Conservation (phyloP, 2,329 filamentous ascomycete species). For the Penicillium sclerotigenum region DNA sequence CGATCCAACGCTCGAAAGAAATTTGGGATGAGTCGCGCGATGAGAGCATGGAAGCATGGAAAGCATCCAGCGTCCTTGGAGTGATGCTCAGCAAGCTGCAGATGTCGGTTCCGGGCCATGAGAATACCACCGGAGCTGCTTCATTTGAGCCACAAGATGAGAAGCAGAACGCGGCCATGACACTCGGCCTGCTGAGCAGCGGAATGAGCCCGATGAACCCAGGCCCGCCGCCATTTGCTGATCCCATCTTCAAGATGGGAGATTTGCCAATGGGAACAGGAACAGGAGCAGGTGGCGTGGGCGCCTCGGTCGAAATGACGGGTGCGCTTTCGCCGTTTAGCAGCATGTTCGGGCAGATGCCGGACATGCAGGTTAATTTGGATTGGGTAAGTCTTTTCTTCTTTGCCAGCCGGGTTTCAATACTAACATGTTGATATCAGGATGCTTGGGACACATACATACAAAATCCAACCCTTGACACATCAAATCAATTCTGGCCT, state of each 20-base stretch:
- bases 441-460: conserved; percentile 69
- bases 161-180: conserved; percentile 67
- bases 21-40: conserved; percentile 81
- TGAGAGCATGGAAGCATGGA: conserved; percentile 82
- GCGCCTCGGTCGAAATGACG: conserved; percentile 34
- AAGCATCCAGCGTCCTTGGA: conserved; percentile 74
- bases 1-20: conserved; percentile 66
- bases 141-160: conserved; percentile 50
- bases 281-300: conserved; percentile 21
- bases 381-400: conserved; percentile 56
- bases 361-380: conserved; percentile 56
- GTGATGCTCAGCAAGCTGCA: conserved; percentile 80
- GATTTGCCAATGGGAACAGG: conserved; percentile 29
- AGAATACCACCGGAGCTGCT: conserved; percentile 21
- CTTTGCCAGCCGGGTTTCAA: neutral
- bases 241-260: conserved; percentile 29
- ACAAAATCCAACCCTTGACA: conserved; percentile 54
- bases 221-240: conserved; percentile 30
- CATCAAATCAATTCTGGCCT: conserved; percentile 40
- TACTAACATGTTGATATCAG: conserved; percentile 40
- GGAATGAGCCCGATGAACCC: conserved; percentile 54
- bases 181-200: conserved; percentile 64
- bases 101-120: conserved; percentile 25
- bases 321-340: conserved; percentile 53
- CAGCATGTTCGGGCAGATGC: conserved; percentile 53